These are phyloP conservation scores for Hypericum androsaemum DNA, from an alignment of 345 rosid species.

Conservation along the genomic window DNA sequence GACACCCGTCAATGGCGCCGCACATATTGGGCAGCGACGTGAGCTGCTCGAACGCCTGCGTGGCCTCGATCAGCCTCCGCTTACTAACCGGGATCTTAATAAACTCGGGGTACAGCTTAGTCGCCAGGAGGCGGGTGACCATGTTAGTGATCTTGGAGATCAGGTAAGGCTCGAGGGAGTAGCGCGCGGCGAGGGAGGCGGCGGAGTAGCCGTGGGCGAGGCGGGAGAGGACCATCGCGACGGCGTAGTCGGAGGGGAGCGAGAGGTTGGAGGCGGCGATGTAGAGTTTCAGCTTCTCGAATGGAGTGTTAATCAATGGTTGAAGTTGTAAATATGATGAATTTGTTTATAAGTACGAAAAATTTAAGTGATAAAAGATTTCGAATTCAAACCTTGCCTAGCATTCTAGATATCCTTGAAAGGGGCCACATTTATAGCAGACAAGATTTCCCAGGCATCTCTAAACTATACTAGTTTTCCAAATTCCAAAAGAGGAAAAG, in stretches of 20 bases:
- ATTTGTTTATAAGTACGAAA: no score
- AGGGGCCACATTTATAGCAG: no score
- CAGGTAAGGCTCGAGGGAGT: slow-evolving; percentile 78
- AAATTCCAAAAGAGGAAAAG: no score
- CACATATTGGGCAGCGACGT: slow-evolving; percentile 89
- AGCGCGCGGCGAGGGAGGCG: slow-evolving; percentile 56
- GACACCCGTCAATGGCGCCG: slow-evolving; percentile 81
- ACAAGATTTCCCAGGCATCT: no score
- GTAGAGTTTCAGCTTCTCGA: slow-evolving; percentile 76
- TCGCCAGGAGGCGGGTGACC: slow-evolving; percentile 83
- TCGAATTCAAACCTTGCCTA: no score
- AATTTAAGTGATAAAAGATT: no score
- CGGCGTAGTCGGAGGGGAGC: slow-evolving; percentile 90
- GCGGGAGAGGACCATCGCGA: slow-evolving; percentile 87
- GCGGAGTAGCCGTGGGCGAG: slow-evolving; percentile 76
- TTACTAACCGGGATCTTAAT: slow-evolving; percentile 82
- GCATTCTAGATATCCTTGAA: no score
- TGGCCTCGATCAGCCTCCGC: slow-evolving; percentile 74
- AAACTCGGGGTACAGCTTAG: slow-evolving; percentile 83
- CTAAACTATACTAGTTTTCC: no score
- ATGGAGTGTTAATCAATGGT: no score
- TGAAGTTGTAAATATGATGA: no score
- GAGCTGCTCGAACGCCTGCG: slow-evolving; percentile 80
- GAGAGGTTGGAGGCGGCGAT: slow-evolving; percentile 86
- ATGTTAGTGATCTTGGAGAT: slow-evolving; percentile 89